phyloP scores from a whole-genome alignment of 2,329 filamentous ascomycete species.

The Penicillium sp. region DNA sequence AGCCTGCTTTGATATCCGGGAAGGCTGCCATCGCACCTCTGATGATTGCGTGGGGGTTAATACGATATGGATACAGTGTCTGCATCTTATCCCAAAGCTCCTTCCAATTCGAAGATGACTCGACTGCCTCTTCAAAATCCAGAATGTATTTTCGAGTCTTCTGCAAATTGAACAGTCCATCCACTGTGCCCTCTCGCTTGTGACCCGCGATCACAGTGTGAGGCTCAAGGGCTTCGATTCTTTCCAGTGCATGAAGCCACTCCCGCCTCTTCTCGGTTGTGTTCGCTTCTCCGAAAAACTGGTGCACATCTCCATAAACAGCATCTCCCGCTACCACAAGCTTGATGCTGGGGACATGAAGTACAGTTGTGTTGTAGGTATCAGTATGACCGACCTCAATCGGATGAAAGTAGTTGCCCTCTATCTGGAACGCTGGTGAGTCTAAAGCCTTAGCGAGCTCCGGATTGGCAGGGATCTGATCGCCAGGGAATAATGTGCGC shows the following conservation, averaged over 20 bases:
- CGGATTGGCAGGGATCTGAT: not conserved
- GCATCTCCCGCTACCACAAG: constrained; percentile 46
- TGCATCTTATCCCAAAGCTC: not conserved
- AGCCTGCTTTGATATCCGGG: not conserved
- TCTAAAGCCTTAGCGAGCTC: not conserved
- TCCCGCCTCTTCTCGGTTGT: constrained; percentile 34
- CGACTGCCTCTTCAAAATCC: constrained; percentile 4
- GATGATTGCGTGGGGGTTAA: not conserved
- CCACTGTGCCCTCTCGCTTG: constrained; percentile 1
- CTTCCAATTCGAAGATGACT: not conserved
- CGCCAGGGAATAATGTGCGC: not conserved
- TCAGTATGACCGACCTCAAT: constrained; percentile 34
- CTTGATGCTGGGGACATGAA: constrained; percentile 39
- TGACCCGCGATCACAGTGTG: constrained; percentile 26
- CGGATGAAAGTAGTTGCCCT: constrained; percentile 19
- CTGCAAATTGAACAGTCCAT: not conserved
- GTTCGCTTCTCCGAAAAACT: constrained; percentile 40
- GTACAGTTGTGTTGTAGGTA: constrained; percentile 37
- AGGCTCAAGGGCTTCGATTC: constrained; percentile 37
- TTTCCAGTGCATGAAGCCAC: constrained; percentile 41
- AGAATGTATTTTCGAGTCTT: constrained; percentile 3
- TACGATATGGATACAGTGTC: not conserved
- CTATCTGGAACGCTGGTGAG: constrained; percentile 3
- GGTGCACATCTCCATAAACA: constrained; percentile 44
- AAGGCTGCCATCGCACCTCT: not conserved